These are phyloP conservation scores for Saturnispora sanitii DNA, from an alignment of 805 yeast species.

Conservation along the genomic window DNA sequence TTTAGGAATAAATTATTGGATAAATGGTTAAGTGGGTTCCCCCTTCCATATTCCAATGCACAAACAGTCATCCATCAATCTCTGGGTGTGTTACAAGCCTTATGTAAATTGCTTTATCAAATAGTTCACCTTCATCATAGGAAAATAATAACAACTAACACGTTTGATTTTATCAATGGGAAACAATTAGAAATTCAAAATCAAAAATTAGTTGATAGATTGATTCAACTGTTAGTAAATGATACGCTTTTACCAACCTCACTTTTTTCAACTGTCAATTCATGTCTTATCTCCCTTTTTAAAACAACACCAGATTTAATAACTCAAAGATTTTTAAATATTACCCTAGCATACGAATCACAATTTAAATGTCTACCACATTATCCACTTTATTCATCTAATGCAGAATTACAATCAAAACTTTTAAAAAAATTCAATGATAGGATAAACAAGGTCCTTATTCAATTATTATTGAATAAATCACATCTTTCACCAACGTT, in stretches of 20 bases:
- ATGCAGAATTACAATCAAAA: constrained; percentile 20
- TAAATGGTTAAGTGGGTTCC: constrained; percentile 50
- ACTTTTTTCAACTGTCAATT: constrained; percentile 55
- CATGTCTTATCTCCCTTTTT: constrained; percentile 52
- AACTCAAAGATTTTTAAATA: constrained; percentile 43
- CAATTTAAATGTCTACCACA: constrained; percentile 46
- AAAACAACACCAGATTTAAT: constrained; percentile 56
- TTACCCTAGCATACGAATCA: constrained; percentile 52
- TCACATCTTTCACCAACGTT: constrained; percentile 26
- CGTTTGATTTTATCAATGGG: constrained; percentile 34
- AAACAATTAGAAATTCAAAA: constrained; percentile 59
- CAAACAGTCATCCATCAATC: constrained; percentile 44
- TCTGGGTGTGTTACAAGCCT: constrained; percentile 52
- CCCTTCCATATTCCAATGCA: constrained; percentile 38
- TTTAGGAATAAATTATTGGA: constrained; percentile 52
- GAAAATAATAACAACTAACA: not conserved
- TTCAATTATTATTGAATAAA: constrained; percentile 25
- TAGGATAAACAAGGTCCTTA: constrained; percentile 26
- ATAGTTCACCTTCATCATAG: constrained; percentile 42
- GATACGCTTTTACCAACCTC: constrained; percentile 49
- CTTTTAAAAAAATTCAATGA: constrained; percentile 29
- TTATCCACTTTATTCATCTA: constrained; percentile 12
- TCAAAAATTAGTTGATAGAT: constrained; percentile 52
- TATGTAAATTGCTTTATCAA: constrained; percentile 62
- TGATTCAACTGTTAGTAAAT: constrained; percentile 46